Percentiles rank a stretch among this genome's conserved stretches.
phyloP scores from a whole-genome alignment of 257 asterid species.

The Sherardia arvensis region DNA sequence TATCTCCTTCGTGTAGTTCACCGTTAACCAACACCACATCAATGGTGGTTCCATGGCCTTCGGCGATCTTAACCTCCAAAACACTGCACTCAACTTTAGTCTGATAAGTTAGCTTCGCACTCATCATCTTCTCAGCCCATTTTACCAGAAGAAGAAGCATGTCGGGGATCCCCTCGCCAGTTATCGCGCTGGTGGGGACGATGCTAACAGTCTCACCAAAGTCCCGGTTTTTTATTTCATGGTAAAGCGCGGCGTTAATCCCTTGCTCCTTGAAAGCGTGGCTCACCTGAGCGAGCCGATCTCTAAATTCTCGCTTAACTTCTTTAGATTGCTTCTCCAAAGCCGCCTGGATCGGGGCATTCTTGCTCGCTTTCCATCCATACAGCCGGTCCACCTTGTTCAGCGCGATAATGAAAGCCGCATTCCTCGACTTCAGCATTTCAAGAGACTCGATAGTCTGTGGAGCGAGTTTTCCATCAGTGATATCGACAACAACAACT shows the following conservation, averaged over 20 bases:
- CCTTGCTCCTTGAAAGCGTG: constrained; percentile 91
- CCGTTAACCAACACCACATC: constrained; percentile 95
- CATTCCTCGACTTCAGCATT: constrained; percentile 82
- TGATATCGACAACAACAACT: constrained; percentile 85
- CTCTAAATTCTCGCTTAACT: constrained; percentile 54
- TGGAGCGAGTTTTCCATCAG: constrained; percentile 97
- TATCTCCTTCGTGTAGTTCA: constrained; percentile 93
- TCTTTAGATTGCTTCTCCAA: constrained; percentile 72
- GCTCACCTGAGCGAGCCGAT: constrained; percentile 63
- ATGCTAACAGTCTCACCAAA: constrained; percentile 83
- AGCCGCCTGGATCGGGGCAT: constrained; percentile 75
- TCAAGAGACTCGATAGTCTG: constrained; percentile 91
- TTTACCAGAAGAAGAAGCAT: constrained; percentile 63
- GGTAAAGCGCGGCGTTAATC: constrained; percentile 75
- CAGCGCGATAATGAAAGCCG: constrained; percentile 79
- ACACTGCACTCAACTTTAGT: constrained; percentile 91
- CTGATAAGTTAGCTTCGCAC: constrained; percentile 67
- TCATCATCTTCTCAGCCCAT: constrained; percentile 85
- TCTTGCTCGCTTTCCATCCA: constrained; percentile 67
- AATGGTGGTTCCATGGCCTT: constrained; percentile 96
- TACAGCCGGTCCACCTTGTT: constrained; percentile 93
- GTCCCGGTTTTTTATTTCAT: constrained; percentile 75
- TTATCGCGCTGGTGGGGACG: constrained; percentile 94
- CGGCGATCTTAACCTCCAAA: constrained; percentile 92
- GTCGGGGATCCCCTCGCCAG: constrained; percentile 97